These are phyloP conservation scores for Psidium guajava DNA, from an alignment of 345 rosid genomes.

Conservation along the genomic window DNA sequence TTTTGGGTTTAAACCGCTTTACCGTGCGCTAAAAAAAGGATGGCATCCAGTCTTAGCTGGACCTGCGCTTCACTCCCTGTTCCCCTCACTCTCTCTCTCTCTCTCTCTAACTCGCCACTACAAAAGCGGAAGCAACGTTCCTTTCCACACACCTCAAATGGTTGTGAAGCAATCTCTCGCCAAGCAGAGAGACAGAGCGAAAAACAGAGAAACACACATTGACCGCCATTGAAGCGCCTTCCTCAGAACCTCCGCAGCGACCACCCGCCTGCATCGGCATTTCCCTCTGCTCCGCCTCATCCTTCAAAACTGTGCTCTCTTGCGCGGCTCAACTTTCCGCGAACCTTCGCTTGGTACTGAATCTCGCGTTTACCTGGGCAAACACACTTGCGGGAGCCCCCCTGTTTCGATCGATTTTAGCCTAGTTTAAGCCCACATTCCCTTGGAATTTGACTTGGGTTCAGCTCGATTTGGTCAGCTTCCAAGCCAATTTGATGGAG, in stretches of 20 bases:
- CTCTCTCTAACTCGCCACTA: neutral
- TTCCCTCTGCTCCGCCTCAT: neutral
- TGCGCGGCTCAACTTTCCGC: neutral
- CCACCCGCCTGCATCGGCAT: neutral
- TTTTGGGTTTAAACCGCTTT: neutral
- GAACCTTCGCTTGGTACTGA: neutral
- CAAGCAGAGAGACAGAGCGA: neutral
- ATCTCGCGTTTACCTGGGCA: neutral
- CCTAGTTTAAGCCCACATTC: neutral
- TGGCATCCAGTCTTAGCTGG: neutral
- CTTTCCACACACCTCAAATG: conserved; percentile 17
- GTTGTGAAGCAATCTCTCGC: conserved; percentile 3
- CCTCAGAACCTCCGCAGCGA: neutral
- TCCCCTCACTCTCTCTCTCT: neutral
- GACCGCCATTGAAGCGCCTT: conserved; percentile 6
- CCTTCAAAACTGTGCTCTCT: too few relatives aligned
- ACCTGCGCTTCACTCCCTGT: neutral
- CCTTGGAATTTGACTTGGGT: neutral
- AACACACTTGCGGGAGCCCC: neutral
- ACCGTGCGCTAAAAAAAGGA: neutral
- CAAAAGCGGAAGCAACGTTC: conserved; percentile 9
- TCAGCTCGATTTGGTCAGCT: neutral
- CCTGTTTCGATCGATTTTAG: neutral
- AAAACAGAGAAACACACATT: neutral
- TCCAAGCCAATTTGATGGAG: conserved; percentile 4